Evolutionary conservation across 2,329 filamentous ascomycete species (phyloP).

Genomic region (Aulographum hederae): DNA sequence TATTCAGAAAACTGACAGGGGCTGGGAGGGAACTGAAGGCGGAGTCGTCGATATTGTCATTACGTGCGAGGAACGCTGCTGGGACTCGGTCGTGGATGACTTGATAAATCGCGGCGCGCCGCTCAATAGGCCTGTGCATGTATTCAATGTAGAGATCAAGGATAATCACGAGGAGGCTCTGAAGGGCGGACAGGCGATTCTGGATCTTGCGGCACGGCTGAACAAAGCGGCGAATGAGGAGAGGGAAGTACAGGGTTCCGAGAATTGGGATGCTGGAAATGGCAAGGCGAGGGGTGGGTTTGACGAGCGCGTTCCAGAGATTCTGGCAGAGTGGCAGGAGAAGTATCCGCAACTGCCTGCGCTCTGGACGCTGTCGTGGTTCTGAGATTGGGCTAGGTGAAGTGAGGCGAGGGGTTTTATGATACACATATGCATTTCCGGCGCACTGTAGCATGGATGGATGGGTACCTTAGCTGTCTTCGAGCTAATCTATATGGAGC

Average conservation of each 20-base stretch:
- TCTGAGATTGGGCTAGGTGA: too few relatives aligned
- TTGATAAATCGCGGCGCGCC: constrained; percentile 69
- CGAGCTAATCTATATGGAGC: too few relatives aligned
- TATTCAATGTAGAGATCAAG: constrained; percentile 96
- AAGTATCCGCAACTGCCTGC: constrained; percentile 82
- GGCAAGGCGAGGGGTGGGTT: constrained; percentile 52
- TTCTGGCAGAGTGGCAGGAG: constrained; percentile 86
- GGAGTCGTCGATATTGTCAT: constrained; percentile 89
- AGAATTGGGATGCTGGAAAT: constrained; percentile 46
- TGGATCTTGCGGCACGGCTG: constrained; percentile 73
- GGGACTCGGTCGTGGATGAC: constrained; percentile 94
- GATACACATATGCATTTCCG: too few relatives aligned
- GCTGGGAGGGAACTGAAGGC: constrained; percentile 63
- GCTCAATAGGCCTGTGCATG: constrained; percentile 83
- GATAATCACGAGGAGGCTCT: constrained; percentile 96
- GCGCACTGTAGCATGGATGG: too few relatives aligned
- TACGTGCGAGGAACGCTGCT: constrained; percentile 93
- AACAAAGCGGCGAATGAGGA: constrained; percentile 70
- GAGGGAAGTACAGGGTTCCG: constrained; percentile 42
- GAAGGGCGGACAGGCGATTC: constrained; percentile 74
- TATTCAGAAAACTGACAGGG: constrained; percentile 16
- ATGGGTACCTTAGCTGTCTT: too few relatives aligned
- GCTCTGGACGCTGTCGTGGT: constrained; percentile 90
- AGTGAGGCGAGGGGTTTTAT: too few relatives aligned
- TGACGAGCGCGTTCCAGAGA: constrained; percentile 83